Evolutionary conservation across 2,329 filamentous ascomycete genomes (phyloP).

Genomic region (Aspergillus pseudonomiae): DNA sequence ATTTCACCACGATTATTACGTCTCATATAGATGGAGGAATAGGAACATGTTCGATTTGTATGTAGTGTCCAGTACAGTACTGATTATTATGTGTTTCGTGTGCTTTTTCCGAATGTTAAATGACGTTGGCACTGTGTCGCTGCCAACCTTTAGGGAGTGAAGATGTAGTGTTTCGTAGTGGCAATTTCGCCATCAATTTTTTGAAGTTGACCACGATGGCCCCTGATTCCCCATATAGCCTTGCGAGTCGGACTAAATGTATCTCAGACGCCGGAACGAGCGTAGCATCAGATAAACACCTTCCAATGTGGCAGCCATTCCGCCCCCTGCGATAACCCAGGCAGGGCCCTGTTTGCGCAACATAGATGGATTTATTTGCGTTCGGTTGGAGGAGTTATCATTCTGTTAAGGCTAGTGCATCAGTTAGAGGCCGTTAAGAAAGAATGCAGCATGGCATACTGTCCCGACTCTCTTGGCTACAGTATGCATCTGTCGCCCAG

Average conservation of each 20-base stretch:
- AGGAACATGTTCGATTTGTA: not conserved
- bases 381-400: not conserved
- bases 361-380: constrained; percentile 18
- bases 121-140: not conserved
- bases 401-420: constrained; percentile 5
- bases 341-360: constrained; percentile 25
- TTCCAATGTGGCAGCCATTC: constrained; percentile 25
- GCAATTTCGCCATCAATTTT: not conserved
- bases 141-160: not conserved
- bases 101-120: not conserved
- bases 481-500: constrained; percentile 5
- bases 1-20: no score
- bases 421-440: not conserved
- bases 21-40: no score
- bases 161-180: not conserved
- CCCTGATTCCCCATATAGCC: not conserved
- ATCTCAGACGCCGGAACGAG: constrained; percentile 24
- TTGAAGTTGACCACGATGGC: not conserved
- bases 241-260: constrained; percentile 11
- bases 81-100: not conserved
- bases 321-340: constrained; percentile 25
- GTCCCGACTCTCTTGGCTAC: constrained; percentile 4
- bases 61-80: not conserved
- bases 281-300: constrained; percentile 24
- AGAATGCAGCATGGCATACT: not conserved